Evolutionary conservation across 352 stramenopile genomes (phyloP), one percentile per base, ranked within the genome.

Genomic region (Globisporangium splendens): DNA sequence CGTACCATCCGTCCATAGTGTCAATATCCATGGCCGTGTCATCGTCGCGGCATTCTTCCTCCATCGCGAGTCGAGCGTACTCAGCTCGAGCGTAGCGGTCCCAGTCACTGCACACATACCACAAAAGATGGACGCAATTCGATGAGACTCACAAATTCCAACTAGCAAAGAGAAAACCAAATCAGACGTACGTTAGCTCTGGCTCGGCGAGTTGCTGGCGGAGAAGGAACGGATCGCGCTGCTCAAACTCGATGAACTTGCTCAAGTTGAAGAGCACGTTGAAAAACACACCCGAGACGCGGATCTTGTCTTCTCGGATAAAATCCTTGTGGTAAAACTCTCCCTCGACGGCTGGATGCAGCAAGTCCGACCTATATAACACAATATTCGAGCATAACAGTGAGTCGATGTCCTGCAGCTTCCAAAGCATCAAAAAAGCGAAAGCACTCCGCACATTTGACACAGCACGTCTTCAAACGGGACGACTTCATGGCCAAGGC

Each of bases 251-350:
- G 46, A 99, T 96, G 58, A 99, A 99, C 71, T 99, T 99, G 89
- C 97, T 98, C 41, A 99, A 77, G 75, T 99, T 99, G 83, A 99
- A 99, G 21, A 99, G 80, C 35, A 98, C 96, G 77, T 99, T 98
- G 77, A 99, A 99, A 49, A 99, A 93, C 22, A 98, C 96, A 20
- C 97, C 97, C 0, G 93, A 95, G 20, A 99, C 70, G 38, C 86
- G 84, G 52, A 95, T 93, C 67, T 93, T 93, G 70, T 95, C 86
- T 15, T 82, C 70, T n/a, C 83, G 83, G 42, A 87, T 79, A 38
- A 95, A 90, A 39, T 95, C 86, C 20, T 73, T 70, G 59, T 87
- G 79, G 43, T 79, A 81, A 50, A 95, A 95, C 56, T 91, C 83
- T 57, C 86, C 86, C 48, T 95, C 86, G 17, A 75, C 65, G 3